Conservation (phyloP, 352 stramenopile genomes). For the Phytophthora fragariae region DNA sequence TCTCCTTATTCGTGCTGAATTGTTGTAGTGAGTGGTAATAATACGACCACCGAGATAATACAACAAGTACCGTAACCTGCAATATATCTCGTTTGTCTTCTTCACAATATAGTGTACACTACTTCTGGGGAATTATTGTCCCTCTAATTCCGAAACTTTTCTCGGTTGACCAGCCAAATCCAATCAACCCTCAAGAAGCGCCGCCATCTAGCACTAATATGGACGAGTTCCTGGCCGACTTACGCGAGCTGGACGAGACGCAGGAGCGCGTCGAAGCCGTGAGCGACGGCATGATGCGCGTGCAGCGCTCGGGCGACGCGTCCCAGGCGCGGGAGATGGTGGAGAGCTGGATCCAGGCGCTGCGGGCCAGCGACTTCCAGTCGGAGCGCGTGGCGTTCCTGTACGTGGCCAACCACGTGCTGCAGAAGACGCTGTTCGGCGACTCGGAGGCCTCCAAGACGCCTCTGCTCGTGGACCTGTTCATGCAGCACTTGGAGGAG, state of each 20-base stretch:
- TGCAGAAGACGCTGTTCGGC: conserved; percentile 72
- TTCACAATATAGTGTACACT: conserved; percentile 1
- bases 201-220: conserved; percentile 28
- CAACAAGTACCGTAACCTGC: conserved; percentile 1
- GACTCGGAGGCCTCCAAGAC: conserved; percentile 27
- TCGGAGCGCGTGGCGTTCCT: conserved; percentile 84
- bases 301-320: conserved; percentile 43
- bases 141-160: conserved; percentile 7
- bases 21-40: not conserved
- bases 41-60: conserved; percentile 3
- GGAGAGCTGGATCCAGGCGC: conserved; percentile 66
- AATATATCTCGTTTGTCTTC: not conserved
- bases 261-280: conserved; percentile 85
- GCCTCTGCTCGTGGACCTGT: conserved; percentile 43
- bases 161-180: conserved; percentile 15
- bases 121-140: not conserved
- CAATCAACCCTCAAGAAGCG: not conserved
- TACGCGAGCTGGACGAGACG: conserved; percentile 82
- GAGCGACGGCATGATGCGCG: conserved; percentile 76
- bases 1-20: not conserved
- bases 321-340: conserved; percentile 57
- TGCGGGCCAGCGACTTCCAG: conserved; percentile 80
- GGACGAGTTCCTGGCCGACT: conserved; percentile 81
- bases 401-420: conserved; percentile 87
- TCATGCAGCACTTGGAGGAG: conserved; percentile 63